A percentile compares a stretch with the other conserved stretches of the same genome.
Evolutionary conservation across 441 rosid genomes (phyloP).

Genomic region (Adansonia madagascariensis): DNA sequence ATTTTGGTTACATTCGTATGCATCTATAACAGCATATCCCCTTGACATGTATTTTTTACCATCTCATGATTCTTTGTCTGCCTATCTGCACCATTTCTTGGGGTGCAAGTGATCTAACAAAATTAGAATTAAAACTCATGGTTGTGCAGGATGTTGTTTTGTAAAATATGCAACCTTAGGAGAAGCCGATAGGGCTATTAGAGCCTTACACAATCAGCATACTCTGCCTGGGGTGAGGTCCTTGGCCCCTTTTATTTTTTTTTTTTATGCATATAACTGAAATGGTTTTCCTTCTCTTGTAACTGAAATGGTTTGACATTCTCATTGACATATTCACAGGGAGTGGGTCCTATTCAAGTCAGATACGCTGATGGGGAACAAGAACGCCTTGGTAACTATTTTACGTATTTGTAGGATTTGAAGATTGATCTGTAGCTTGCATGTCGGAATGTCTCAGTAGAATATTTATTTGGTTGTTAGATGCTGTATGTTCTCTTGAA

Average conservation of each 20-base stretch:
- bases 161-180: conserved; percentile 89
- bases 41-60: conserved; percentile 7
- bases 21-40: conserved; percentile 19
- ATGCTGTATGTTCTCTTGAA: not conserved
- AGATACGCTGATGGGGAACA: conserved; percentile 99
- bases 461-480: not conserved
- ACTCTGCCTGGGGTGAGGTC: conserved; percentile 91
- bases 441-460: not conserved
- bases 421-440: not conserved
- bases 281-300: conserved; percentile 27
- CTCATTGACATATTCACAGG: conserved; percentile 55
- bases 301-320: conserved; percentile 30
- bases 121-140: conserved; percentile 46
- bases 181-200: conserved; percentile 97
- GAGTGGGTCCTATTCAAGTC: conserved; percentile 93
- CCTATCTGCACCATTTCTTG: conserved; percentile 30
- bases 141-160: conserved; percentile 97
- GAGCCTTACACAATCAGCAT: conserved; percentile 92
- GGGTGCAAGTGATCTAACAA: conserved; percentile 39
- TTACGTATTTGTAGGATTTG: conserved; percentile 24
- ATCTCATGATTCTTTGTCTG: conserved; percentile 30
- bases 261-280: conserved; percentile 12
- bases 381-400: conserved; percentile 87
- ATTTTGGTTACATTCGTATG: conserved; percentile 5
- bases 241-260: conserved; percentile 28